phyloP scores from a whole-genome alignment of 768 basidiomycete species.

The Naganishia randhawae region DNA sequence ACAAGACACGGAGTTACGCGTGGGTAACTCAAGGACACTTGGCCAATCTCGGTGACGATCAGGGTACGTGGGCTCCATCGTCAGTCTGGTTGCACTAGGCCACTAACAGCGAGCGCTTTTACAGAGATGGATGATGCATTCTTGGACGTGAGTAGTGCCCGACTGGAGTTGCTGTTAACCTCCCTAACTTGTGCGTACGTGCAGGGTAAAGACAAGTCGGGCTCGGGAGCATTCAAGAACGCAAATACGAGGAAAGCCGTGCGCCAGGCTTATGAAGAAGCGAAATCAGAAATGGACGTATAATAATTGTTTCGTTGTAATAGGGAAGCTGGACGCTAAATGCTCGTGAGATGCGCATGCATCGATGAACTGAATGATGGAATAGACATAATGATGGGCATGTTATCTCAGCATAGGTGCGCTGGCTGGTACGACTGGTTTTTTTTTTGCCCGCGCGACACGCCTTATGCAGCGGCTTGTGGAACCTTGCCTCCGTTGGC shows the following conservation, averaged over 20 bases:
- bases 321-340: neutral
- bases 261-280: slow-evolving; percentile 57
- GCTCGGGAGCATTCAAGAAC: slow-evolving; percentile 59
- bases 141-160: slow-evolving; percentile 53
- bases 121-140: slow-evolving; percentile 66
- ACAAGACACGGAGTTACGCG: slow-evolving; percentile 64
- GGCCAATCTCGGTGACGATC: slow-evolving; percentile 65
- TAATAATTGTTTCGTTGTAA: slow-evolving; percentile 3
- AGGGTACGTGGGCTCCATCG: slow-evolving; percentile 55
- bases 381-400: neutral
- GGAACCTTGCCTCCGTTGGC: slow-evolving; percentile 61
- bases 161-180: neutral
- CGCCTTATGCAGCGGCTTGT: neutral
- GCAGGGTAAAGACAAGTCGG: slow-evolving; percentile 54
- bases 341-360: neutral
- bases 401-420: neutral
- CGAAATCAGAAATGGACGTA: slow-evolving; percentile 12
- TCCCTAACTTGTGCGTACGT: slow-evolving; percentile 6
- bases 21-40: slow-evolving; percentile 61
- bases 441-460: neutral
- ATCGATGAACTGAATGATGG: neutral
- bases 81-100: neutral
- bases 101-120: neutral
- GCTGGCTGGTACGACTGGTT: neutral
- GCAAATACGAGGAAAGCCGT: slow-evolving; percentile 58